phyloP scores from a whole-genome alignment of 176 grass and related monocot genomes.

The Otatea glauca region DNA sequence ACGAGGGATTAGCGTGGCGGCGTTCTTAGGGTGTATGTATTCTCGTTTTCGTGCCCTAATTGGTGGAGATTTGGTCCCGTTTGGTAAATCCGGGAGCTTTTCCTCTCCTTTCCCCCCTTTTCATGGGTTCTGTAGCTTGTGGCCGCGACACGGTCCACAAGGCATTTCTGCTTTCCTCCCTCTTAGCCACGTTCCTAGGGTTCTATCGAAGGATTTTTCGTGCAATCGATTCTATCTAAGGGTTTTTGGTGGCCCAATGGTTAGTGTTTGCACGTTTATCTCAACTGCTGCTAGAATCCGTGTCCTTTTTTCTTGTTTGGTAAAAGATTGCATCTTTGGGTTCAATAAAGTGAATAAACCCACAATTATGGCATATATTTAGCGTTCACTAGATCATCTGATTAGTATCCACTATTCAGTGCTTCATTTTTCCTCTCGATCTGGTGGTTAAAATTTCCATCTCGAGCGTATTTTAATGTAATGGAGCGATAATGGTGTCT shows the following conservation, averaged over 20 bases:
- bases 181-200: neutral
- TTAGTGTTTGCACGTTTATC: neutral
- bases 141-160: too few species aligned
- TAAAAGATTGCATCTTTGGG: neutral
- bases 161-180: too few species aligned
- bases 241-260: neutral
- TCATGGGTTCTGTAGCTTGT: neutral
- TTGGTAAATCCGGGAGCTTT: neutral
- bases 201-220: neutral
- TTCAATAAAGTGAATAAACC: neutral
- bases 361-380: neutral
- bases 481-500: neutral
- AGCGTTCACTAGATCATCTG: neutral
- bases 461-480: neutral
- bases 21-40: neutral
- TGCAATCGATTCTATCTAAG: too few species aligned
- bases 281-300: neutral
- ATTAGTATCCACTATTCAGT: neutral
- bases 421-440: neutral
- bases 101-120: neutral
- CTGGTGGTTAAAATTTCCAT: slow-evolving; percentile 17
- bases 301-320: neutral
- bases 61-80: neutral
- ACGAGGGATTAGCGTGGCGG: neutral
- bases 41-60: neutral